Percentiles rank a stretch among this genome's conserved stretches.
Conservation (phyloP, 1,284 basidiomycete species). For the Moniliella sp. region DNA sequence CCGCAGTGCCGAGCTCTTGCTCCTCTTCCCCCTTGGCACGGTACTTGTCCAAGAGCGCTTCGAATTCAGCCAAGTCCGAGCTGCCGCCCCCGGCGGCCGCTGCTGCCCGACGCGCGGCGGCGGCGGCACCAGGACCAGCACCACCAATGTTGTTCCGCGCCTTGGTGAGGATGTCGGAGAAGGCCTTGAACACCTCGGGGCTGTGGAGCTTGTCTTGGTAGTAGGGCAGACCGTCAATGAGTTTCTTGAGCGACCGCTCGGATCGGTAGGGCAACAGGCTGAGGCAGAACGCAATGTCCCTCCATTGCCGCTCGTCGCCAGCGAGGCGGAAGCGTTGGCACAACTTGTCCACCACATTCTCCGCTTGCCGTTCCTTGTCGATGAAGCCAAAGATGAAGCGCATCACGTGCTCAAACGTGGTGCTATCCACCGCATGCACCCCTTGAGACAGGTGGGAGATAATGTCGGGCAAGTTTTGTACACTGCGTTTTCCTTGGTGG, state of each 20-base stretch:
- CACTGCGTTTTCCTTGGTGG: slow-evolving; percentile 89
- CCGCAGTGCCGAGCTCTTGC: slow-evolving; percentile 53
- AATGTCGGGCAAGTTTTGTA: slow-evolving; percentile 73
- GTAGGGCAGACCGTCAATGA: slow-evolving; percentile 52
- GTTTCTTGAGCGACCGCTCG: slow-evolving; percentile 80
- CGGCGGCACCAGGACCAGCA: neutral
- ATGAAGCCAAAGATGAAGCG: slow-evolving; percentile 88
- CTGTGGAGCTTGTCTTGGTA: slow-evolving; percentile 88
- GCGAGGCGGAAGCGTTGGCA: slow-evolving; percentile 51
- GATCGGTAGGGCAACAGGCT: slow-evolving; percentile 88
- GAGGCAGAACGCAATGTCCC: slow-evolving; percentile 85
- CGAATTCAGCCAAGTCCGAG: slow-evolving; percentile 23
- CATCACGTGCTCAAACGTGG: slow-evolving; percentile 75
- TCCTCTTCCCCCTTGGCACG: slow-evolving; percentile 70
- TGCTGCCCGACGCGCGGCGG: slow-evolving; percentile 3
- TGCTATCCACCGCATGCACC: slow-evolving; percentile 77
- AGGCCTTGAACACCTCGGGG: slow-evolving; percentile 55
- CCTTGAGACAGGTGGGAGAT: slow-evolving; percentile 60
- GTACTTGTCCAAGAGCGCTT: slow-evolving; percentile 59
- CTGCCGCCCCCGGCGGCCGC: slow-evolving; percentile 4
- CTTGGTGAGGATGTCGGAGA: slow-evolving; percentile 66
- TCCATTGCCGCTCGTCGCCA: slow-evolving; percentile 78
- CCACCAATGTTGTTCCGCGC: slow-evolving; percentile 16
- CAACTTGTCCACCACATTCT: slow-evolving; percentile 33
- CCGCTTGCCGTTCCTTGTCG: slow-evolving; percentile 48